Conservation (phyloP, 345 rosid species). For the Clarkia xantiana region DNA sequence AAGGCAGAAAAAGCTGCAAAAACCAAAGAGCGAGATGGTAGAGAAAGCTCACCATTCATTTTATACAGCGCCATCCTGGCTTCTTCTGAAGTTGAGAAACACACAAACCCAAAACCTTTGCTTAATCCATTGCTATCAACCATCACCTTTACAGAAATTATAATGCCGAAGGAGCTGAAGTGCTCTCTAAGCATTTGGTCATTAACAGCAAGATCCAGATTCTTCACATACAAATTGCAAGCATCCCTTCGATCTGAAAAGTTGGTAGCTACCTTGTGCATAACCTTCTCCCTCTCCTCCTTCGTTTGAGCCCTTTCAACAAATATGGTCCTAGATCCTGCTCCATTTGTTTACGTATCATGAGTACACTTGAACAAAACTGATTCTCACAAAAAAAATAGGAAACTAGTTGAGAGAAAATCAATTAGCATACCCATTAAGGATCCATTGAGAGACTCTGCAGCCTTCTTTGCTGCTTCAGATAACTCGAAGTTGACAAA, state of each 20-base stretch:
- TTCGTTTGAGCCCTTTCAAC: constrained; percentile 53
- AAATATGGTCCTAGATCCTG: constrained; percentile 37
- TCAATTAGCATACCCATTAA: constrained; percentile 15
- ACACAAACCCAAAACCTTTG: constrained; percentile 67
- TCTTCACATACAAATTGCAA: constrained; percentile 57
- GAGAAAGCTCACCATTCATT: constrained; percentile 29
- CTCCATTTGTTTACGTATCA: not conserved
- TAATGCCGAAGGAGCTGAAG: constrained; percentile 34
- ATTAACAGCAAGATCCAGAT: constrained; percentile 28
- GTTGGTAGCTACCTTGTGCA: constrained; percentile 15
- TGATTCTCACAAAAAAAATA: not conserved
- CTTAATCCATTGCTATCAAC: constrained; percentile 33
- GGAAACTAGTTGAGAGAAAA: not conserved
- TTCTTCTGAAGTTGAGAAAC: constrained; percentile 48
- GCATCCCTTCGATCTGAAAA: constrained; percentile 11
- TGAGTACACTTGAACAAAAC: not conserved
- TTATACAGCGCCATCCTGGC: constrained; percentile 34
- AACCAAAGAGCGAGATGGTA: not conserved
- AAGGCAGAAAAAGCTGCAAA: constrained; percentile 1
- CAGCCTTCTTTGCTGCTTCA: constrained; percentile 47
- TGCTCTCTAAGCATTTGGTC: constrained; percentile 29
- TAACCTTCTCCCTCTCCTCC: constrained; percentile 38
- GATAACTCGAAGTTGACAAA: constrained; percentile 46
- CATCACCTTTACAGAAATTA: constrained; percentile 52
- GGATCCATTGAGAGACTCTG: constrained; percentile 34